Evolutionary conservation across 306 rosid species (phyloP).

Genomic region (Trifolium pratense): DNA sequence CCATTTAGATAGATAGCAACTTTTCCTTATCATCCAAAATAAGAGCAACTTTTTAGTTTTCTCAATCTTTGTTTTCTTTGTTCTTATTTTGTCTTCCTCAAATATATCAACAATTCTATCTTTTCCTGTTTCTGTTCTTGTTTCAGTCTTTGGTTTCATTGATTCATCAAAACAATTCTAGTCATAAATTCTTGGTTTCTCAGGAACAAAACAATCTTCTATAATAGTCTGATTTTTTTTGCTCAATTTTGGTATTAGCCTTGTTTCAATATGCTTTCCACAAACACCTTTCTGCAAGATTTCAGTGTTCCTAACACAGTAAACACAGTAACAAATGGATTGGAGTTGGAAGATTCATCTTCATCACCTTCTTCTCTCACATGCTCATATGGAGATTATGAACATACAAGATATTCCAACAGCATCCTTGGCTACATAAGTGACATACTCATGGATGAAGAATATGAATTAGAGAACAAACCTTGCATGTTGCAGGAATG

Average conservation of each 20-base stretch:
- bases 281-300: constrained; percentile 51
- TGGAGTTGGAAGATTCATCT: constrained; percentile 41
- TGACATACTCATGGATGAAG: constrained; percentile 85
- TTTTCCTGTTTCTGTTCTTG: constrained; percentile 18
- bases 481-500: constrained; percentile 88
- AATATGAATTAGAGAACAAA: constrained; percentile 59
- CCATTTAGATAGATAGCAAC: background rate
- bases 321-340: constrained; percentile 33
- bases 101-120: background rate
- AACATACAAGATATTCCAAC: constrained; percentile 48
- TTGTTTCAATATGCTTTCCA: constrained; percentile 39
- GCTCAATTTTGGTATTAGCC: background rate
- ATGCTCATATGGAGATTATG: constrained; percentile 50
- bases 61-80: background rate
- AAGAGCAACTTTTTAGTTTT: background rate
- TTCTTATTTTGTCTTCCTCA: background rate
- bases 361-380: constrained; percentile 38
- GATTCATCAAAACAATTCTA: background rate
- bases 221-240: background rate
- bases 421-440: constrained; percentile 62
- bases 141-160: constrained; percentile 4
- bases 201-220: constrained; percentile 12
- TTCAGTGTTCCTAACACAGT: constrained; percentile 35
- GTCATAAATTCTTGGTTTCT: constrained; percentile 12
- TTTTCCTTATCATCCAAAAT: constrained; percentile 6